Conservation (phyloP, 345 rosid genomes). For the Euphorbia lathyris region DNA sequence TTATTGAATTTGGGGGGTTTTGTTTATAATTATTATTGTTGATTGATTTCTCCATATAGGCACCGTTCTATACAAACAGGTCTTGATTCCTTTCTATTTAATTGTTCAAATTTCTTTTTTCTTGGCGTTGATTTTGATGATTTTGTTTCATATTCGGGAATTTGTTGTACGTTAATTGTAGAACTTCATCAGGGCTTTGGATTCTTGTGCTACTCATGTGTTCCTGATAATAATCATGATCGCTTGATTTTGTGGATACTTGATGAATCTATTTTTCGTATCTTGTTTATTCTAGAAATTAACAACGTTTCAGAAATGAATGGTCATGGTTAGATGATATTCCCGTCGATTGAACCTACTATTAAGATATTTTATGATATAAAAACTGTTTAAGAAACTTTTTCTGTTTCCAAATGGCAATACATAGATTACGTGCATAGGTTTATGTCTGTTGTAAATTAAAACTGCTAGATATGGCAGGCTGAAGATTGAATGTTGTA, state of each 20-base stretch:
- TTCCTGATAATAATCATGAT: too few relatives aligned
- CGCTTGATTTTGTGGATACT: not conserved
- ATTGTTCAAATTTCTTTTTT: not conserved
- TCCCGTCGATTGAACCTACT: not conserved
- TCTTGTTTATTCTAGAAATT: not conserved
- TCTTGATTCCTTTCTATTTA: not conserved
- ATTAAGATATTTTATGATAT: not conserved
- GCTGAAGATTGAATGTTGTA: not conserved
- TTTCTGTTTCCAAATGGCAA: too few relatives aligned
- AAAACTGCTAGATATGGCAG: not conserved
- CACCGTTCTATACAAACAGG: constrained; percentile 32
- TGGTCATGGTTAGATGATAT: not conserved
- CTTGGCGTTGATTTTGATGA: not conserved
- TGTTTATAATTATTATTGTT: too few relatives aligned
- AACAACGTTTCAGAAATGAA: not conserved
- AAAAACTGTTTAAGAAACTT: not conserved
- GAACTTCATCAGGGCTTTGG: not conserved
- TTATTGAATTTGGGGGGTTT: too few relatives aligned
- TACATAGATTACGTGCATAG: too few relatives aligned
- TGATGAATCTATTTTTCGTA: not conserved
- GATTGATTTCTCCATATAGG: too few relatives aligned
- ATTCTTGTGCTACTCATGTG: too few relatives aligned
- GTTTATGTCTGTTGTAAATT: not conserved
- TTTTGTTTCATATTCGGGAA: not conserved
- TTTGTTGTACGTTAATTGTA: not conserved